These are phyloP conservation scores for Ophiostoma ips DNA, from an alignment of 2,329 filamentous ascomycete genomes.

Conservation along the genomic window DNA sequence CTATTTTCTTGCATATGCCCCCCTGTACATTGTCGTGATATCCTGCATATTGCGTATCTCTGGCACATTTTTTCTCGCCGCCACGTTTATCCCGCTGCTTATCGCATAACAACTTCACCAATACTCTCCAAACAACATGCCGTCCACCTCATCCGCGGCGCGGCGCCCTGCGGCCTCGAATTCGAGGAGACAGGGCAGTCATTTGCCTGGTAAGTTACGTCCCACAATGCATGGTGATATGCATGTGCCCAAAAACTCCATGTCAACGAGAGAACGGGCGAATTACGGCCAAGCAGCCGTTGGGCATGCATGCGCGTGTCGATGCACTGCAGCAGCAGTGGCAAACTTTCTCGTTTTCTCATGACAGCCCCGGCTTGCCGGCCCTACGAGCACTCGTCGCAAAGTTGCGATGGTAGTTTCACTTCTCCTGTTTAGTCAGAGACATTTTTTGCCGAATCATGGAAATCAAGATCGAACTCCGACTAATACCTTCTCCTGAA, in stretches of 20 bases:
- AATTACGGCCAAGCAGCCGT: too few relatives aligned
- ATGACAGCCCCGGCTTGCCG: too few relatives aligned
- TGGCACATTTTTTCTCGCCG: too few relatives aligned
- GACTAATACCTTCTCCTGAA: background rate
- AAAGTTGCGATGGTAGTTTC: too few relatives aligned
- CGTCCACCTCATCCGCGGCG: background rate
- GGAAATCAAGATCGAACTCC: background rate
- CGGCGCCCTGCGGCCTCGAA: background rate
- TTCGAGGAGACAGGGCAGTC: background rate
- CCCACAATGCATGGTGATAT: background rate
- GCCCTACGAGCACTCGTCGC: too few relatives aligned
- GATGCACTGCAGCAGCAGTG: too few relatives aligned
- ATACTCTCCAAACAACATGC: background rate
- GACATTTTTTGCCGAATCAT: too few relatives aligned
- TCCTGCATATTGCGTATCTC: background rate
- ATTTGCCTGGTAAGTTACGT: slow-evolving; percentile 1
- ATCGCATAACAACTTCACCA: too few relatives aligned
- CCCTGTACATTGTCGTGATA: background rate
- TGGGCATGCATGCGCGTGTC: too few relatives aligned
- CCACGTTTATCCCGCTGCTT: background rate
- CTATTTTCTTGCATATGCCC: background rate
- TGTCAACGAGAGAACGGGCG: too few relatives aligned
- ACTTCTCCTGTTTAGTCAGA: too few relatives aligned
- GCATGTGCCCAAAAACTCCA: background rate
- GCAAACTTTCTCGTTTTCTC: background rate